Percentiles rank a stretch among this genome's conserved stretches.
Conservation (phyloP, 2,329 filamentous ascomycete genomes). For the Penicillium sp. region DNA sequence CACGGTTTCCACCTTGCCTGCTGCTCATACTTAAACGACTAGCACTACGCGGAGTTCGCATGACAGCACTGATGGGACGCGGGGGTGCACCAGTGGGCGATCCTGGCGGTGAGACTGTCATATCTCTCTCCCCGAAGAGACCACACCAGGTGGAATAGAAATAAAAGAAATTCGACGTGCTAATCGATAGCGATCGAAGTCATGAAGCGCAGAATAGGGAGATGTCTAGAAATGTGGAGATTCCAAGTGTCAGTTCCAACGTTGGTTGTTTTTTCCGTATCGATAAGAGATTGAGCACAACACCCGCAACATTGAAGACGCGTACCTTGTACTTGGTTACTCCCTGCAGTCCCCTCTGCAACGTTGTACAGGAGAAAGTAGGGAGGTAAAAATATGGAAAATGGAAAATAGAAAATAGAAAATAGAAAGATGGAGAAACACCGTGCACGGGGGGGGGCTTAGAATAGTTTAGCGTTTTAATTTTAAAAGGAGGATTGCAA, state of each 20-base stretch:
- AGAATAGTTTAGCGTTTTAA: slow-evolving; percentile 17
- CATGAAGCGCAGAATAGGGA: slow-evolving; percentile 19
- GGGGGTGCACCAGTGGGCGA: slow-evolving; percentile 59
- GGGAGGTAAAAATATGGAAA: slow-evolving; percentile 9
- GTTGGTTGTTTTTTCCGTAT: not conserved
- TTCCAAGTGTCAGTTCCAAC: slow-evolving; percentile 5
- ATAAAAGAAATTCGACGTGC: not conserved
- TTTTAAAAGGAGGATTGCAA: slow-evolving; percentile 21
- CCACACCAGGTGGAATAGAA: slow-evolving; percentile 20
- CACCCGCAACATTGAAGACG: not conserved
- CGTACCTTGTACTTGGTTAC: not conserved
- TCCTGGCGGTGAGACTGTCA: slow-evolving; percentile 68
- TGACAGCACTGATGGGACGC: slow-evolving; percentile 77
- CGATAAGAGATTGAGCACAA: not conserved
- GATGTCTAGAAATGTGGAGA: slow-evolving; percentile 20
- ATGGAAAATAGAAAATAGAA: slow-evolving; percentile 3
- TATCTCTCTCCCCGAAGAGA: slow-evolving; percentile 31
- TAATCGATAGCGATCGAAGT: slow-evolving; percentile 10
- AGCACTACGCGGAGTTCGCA: slow-evolving; percentile 71
- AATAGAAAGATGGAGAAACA: slow-evolving; percentile 14
- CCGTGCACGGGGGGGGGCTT: slow-evolving; percentile 17
- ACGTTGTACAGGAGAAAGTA: slow-evolving; percentile 5
- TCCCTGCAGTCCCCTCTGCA: not conserved
- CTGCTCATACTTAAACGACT: slow-evolving; percentile 80
- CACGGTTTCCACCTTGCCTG: slow-evolving; percentile 72